phyloP scores from a whole-genome alignment of 1,139 yeast genomes.

The Lodderomyces orthopsilosis region DNA sequence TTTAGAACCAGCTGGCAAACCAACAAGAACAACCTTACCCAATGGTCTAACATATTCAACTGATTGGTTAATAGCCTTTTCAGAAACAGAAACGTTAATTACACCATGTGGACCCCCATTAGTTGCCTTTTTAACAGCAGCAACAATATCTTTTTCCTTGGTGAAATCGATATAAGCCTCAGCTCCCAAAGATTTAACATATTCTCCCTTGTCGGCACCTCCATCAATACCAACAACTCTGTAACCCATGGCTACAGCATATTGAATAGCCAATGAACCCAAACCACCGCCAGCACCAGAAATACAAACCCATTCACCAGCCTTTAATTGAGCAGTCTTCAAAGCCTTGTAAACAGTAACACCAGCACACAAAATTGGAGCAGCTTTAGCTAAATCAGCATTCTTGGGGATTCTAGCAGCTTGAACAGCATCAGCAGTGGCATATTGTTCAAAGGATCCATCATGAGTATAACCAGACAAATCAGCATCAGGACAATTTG shows the following conservation, averaged over 20 bases:
- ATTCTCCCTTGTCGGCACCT: constrained; percentile 62
- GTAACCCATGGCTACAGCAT: constrained; percentile 72
- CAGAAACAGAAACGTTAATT: constrained; percentile 71
- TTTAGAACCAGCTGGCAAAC: constrained; percentile 71
- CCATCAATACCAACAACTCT: constrained; percentile 76
- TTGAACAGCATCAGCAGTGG: constrained; percentile 82
- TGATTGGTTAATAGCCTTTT: constrained; percentile 63
- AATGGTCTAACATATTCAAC: constrained; percentile 62
- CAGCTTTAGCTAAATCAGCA: constrained; percentile 67
- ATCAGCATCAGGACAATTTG: constrained; percentile 67
- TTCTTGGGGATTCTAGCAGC: constrained; percentile 75
- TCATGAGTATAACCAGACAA: constrained; percentile 77
- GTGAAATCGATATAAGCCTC: constrained; percentile 67
- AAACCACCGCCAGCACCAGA: constrained; percentile 82
- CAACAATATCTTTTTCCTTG: constrained; percentile 53
- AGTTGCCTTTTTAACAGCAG: constrained; percentile 57
- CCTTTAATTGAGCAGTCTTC: constrained; percentile 59
- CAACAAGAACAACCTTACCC: constrained; percentile 72
- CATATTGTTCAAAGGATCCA: constrained; percentile 79
- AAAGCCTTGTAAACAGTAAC: constrained; percentile 77
- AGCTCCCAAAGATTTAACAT: constrained; percentile 60
- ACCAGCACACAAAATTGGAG: constrained; percentile 84
- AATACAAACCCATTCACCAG: constrained; percentile 77
- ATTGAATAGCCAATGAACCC: constrained; percentile 73
- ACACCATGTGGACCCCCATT: constrained; percentile 79